Percentiles rank a stretch among this genome's conserved stretches.
Conservation (phyloP, 2,329 filamentous ascomycete genomes). For the Neopestalotiopsis rosae region DNA sequence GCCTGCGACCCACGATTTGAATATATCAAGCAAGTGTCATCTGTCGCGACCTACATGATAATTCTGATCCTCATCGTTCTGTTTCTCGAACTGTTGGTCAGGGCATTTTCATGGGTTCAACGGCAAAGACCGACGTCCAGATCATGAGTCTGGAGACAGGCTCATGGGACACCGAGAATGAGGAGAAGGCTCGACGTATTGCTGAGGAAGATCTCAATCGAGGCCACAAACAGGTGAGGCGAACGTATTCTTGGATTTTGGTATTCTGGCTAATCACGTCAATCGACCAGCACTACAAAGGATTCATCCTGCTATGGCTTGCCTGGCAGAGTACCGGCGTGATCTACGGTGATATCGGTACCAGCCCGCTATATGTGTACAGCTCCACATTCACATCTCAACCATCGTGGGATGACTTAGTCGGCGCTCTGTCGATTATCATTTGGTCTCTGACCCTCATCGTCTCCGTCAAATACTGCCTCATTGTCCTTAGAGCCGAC, state of each 20-base stretch:
- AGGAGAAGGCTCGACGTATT: constrained; percentile 19
- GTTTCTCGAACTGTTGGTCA: not conserved
- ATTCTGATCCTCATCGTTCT: not conserved
- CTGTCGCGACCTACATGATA: not conserved
- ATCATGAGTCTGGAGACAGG: not conserved
- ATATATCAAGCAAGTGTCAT: not conserved
- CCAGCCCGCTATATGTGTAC: constrained; percentile 68
- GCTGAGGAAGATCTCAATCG: constrained; percentile 17
- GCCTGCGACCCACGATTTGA: not conserved
- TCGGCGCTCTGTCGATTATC: constrained; percentile 68
- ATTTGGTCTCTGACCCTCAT: constrained; percentile 70
- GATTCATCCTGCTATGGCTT: constrained; percentile 41
- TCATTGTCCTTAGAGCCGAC: constrained; percentile 67
- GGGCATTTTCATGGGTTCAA: not conserved
- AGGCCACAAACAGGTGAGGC: constrained; percentile 15
- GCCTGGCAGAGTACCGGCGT: constrained; percentile 67
- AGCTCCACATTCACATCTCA: constrained; percentile 64
- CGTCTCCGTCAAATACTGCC: constrained; percentile 69
- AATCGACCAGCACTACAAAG: constrained; percentile 13
- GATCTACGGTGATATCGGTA: constrained; percentile 70
- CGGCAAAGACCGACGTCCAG: not conserved
- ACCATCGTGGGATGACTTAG: constrained; percentile 60
- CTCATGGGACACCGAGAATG: constrained; percentile 8
- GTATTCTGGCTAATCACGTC: not conserved
- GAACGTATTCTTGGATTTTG: too few relatives aligned